phyloP scores from a whole-genome alignment of 2,329 filamentous ascomycete genomes.

The Beauveria sp. region DNA sequence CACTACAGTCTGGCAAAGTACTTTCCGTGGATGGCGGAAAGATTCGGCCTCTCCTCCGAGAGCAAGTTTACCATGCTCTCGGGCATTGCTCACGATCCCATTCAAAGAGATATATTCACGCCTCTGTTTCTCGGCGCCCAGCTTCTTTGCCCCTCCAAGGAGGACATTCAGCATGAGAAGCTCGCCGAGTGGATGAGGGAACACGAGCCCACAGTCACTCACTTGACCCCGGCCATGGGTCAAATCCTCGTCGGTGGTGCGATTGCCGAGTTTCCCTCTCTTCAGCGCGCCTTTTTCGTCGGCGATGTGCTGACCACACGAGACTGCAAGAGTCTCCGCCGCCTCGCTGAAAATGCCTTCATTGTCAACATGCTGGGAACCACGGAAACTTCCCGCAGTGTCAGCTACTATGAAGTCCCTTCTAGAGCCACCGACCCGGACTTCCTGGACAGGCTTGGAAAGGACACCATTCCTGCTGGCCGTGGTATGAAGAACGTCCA shows the following conservation, averaged over 20 bases:
- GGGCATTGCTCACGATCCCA: slow-evolving; percentile 67
- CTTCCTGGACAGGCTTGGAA: slow-evolving; percentile 32
- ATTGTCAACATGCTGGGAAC: slow-evolving; percentile 87
- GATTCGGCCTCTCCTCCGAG: slow-evolving; percentile 64
- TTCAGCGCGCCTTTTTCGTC: slow-evolving; percentile 83
- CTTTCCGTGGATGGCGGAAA: slow-evolving; percentile 88
- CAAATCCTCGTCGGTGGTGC: slow-evolving; percentile 87
- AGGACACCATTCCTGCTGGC: slow-evolving; percentile 73
- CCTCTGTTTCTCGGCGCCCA: slow-evolving; percentile 80
- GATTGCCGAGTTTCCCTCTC: slow-evolving; percentile 63
- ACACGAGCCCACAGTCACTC: slow-evolving; percentile 68
- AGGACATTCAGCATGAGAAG: slow-evolving; percentile 80
- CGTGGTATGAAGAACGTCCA: slow-evolving; percentile 86
- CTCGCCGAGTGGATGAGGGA: slow-evolving; percentile 83
- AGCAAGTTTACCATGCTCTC: slow-evolving; percentile 74
- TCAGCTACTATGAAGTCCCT: slow-evolving; percentile 76
- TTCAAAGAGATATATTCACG: slow-evolving; percentile 75
- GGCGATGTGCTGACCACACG: slow-evolving; percentile 82
- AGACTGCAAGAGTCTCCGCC: slow-evolving; percentile 71
- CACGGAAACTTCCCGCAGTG: slow-evolving; percentile 74
- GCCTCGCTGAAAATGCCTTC: slow-evolving; percentile 44
- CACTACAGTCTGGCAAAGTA: slow-evolving; percentile 84
- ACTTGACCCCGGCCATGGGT: slow-evolving; percentile 94
- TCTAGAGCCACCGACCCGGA: slow-evolving; percentile 40
- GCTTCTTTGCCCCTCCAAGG: slow-evolving; percentile 68